Conservation (phyloP, 1,284 basidiomycete genomes). For the Papiliotrema flavescens region DNA sequence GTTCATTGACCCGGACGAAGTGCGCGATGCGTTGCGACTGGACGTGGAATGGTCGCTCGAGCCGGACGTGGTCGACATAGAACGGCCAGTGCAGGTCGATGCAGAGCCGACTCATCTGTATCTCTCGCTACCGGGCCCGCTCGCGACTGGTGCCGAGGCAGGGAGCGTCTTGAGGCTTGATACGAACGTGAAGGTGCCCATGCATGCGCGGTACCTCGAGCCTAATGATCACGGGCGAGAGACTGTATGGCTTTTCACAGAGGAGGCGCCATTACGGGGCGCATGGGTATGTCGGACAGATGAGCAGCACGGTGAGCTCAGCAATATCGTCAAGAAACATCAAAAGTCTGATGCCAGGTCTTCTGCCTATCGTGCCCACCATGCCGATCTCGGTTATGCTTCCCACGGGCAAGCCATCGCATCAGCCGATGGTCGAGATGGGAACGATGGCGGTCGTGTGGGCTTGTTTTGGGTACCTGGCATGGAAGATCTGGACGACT, state of each 20-base stretch:
- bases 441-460: slow-evolving; percentile 25
- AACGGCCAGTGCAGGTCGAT: slow-evolving; percentile 18
- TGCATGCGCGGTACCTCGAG: slow-evolving; percentile 39
- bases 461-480: slow-evolving; percentile 28
- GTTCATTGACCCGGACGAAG: slow-evolving; percentile 33
- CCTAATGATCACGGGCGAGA: slow-evolving; percentile 16
- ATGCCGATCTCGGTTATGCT: slow-evolving; percentile 13
- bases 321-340: background rate
- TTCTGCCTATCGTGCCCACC: background rate
- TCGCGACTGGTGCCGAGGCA: background rate
- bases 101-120: background rate
- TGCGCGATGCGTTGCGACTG: slow-evolving; percentile 10
- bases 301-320: background rate
- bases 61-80: slow-evolving; percentile 28
- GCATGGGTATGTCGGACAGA: slow-evolving; percentile 14
- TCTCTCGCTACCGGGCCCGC: background rate
- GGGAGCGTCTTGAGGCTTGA: background rate
- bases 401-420: slow-evolving; percentile 22
- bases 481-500: slow-evolving; percentile 19
- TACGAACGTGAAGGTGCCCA: slow-evolving; percentile 25
- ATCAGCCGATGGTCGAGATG: slow-evolving; percentile 22
- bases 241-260: slow-evolving; percentile 8
- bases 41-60: slow-evolving; percentile 11
- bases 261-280: slow-evolving; percentile 4
- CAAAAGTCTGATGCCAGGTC: background rate